Evolutionary conservation across 2,329 filamentous ascomycete species (phyloP).

Genomic region (Allantophomopsis cytisporea): DNA sequence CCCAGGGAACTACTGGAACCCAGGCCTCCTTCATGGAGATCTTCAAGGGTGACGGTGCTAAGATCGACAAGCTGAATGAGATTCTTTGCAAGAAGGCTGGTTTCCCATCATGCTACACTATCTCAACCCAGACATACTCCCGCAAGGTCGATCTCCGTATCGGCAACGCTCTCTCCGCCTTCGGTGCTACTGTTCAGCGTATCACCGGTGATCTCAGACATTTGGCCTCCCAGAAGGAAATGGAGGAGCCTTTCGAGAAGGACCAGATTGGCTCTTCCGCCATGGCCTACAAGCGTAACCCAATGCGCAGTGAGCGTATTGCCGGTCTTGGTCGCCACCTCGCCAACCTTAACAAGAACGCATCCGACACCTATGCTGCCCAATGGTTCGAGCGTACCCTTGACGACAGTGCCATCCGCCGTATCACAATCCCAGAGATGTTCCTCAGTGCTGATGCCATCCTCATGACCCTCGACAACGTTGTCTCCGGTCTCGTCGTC

Average conservation of each 20-base stretch:
- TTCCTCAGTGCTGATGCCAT: slow-evolving; percentile 59
- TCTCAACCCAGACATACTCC: slow-evolving; percentile 58
- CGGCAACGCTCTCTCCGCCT: slow-evolving; percentile 65
- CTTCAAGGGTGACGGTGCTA: slow-evolving; percentile 32
- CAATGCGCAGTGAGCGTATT: slow-evolving; percentile 35
- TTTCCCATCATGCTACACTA: slow-evolving; percentile 31
- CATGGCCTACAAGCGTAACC: slow-evolving; percentile 35
- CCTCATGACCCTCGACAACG: slow-evolving; percentile 53
- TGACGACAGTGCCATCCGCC: slow-evolving; percentile 55
- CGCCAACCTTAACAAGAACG: slow-evolving; percentile 4
- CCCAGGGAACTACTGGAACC: slow-evolving; percentile 51
- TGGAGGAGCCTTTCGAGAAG: slow-evolving; percentile 74
- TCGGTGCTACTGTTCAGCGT: slow-evolving; percentile 66
- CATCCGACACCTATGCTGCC: slow-evolving; percentile 48
- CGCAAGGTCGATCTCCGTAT: slow-evolving; percentile 70
- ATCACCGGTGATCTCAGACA: slow-evolving; percentile 66
- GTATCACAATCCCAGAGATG: slow-evolving; percentile 50
- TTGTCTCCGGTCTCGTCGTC: slow-evolving; percentile 57
- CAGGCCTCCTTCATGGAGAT: slow-evolving; percentile 49
- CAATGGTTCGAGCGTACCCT: slow-evolving; percentile 56
- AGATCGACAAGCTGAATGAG: slow-evolving; percentile 39
- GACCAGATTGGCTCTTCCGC: slow-evolving; percentile 61
- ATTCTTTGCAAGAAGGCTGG: slow-evolving; percentile 39
- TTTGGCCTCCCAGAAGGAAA: slow-evolving; percentile 64
- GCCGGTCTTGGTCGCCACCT: slow-evolving; percentile 31